Percentiles rank a stretch among this genome's conserved stretches.
These are phyloP conservation scores for Staphylotrichum longicolle DNA, from an alignment of 495 filamentous ascomycete species.

Conservation along the genomic window DNA sequence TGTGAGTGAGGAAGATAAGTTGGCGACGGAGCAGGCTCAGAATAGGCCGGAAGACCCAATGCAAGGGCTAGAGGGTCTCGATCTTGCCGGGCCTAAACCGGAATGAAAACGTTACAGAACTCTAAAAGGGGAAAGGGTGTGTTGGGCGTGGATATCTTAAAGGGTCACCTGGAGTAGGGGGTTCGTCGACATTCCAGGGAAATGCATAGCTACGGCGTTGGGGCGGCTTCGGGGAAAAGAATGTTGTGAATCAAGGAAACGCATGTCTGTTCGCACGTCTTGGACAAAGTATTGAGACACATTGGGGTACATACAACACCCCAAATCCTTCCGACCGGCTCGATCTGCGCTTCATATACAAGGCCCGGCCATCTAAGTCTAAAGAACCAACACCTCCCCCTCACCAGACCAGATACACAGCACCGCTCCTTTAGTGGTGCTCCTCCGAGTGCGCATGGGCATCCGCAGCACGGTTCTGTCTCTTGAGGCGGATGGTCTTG, in stretches of 20 bases:
- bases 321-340: slow-evolving; percentile 16
- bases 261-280: slow-evolving; percentile 17
- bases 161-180: background rate
- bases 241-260: background rate
- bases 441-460: slow-evolving; percentile 16
- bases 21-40: slow-evolving; percentile 57
- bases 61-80: slow-evolving; percentile 89
- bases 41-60: slow-evolving; percentile 77
- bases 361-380: slow-evolving; percentile 15
- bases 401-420: slow-evolving; percentile 17
- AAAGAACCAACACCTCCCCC: background rate
- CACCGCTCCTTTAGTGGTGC: slow-evolving; percentile 33
- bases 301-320: slow-evolving; percentile 5
- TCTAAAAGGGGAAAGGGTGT: background rate
- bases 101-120: slow-evolving; percentile 47
- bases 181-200: slow-evolving; percentile 16
- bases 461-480: slow-evolving; percentile 51
- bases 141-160: background rate
- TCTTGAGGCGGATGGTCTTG: slow-evolving; percentile 81
- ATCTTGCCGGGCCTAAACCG: slow-evolving; percentile 87
- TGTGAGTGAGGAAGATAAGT: slow-evolving; percentile 79
- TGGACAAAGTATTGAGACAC: slow-evolving; percentile 12
- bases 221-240: slow-evolving; percentile 10
- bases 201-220: slow-evolving; percentile 49
- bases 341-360: slow-evolving; percentile 28